Base-by-base conservation (phyloP, 2,329 filamentous ascomycete species). In the Fusarium domesticum region DNA sequence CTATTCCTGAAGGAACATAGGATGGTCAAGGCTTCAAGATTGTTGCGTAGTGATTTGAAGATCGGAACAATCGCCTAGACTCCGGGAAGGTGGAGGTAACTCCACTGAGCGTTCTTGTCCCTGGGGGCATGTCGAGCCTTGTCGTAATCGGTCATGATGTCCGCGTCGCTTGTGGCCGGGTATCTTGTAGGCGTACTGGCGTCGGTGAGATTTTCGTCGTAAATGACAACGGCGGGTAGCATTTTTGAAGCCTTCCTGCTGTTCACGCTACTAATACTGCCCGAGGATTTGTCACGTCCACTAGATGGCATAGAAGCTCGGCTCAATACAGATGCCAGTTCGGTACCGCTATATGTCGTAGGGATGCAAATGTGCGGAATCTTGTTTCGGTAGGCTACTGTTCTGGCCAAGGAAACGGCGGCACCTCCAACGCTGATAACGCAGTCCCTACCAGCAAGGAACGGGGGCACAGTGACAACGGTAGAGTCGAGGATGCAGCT, bases 351-450 rank as follows among this genome's bases (percentile, higher is more conserved):
- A 56, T 80, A 81, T 0, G 76, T 81, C 3, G 78, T 81, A 6
- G 78, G 78, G 31, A 82, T 76, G 54, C 76, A 80, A 34, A 82
- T 73, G 56, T 82, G 78, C 16, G 75, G 76, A 25, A 81, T 65
- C 0, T 70, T 70, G 25, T 76, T 79, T 33, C 74, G 70, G 37
- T 75, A 64, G 36, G 71, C 72, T 40, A 82, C 72, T 1, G 75
- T 73, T 51, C 78, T 77, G 3, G 78, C 78, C 17, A 85, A 63
- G 2, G 78, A 79, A 40, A 81, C 78, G 3, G 80, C 82, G 42
- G 77, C 78, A 39, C 81, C 80, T 5, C 82, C 82, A 47, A 85
- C 77, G 32, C 77, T 82, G 35, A 84, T 67, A 31, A 84, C 69
- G 19, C 73, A 73, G 60, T 85, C 82, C 15, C 75, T 74, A 4